These are phyloP conservation scores for Aureobasidium sp. DNA, from an alignment of 2,329 filamentous ascomycete species.

Conservation along the genomic window DNA sequence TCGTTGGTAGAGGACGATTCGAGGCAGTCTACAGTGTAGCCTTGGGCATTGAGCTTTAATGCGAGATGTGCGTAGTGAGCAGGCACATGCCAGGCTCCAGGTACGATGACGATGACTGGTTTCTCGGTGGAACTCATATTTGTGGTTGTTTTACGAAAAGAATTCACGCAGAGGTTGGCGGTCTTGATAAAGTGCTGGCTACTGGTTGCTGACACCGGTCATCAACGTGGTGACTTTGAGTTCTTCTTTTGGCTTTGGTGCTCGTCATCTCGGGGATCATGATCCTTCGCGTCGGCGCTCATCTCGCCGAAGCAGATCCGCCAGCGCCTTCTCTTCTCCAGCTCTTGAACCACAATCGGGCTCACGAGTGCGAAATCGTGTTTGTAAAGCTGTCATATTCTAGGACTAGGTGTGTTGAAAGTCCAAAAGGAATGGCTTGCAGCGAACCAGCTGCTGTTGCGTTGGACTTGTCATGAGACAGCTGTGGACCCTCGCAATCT, in stretches of 20 bases:
- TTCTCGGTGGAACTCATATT: not conserved
- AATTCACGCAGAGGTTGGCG: not conserved
- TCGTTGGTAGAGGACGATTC: not conserved
- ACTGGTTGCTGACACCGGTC: not conserved
- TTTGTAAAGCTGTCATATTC: not conserved
- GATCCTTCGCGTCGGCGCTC: not conserved
- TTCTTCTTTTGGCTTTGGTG: not conserved
- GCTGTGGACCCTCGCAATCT: not conserved
- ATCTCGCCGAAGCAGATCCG: slow-evolving; percentile 1
- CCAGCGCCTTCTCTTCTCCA: not conserved
- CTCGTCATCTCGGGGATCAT: not conserved
- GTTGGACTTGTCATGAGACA: not conserved
- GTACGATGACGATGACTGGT: slow-evolving; percentile 24
- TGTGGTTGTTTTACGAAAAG: not conserved
- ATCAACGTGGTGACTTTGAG: not conserved
- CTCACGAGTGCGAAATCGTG: not conserved
- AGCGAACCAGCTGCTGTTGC: not conserved
- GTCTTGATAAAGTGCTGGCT: not conserved
- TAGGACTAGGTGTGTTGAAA: not conserved
- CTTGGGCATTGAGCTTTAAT: slow-evolving; percentile 20
- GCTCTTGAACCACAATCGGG: too few species aligned
- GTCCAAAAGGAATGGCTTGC: not conserved
- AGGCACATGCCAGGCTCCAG: slow-evolving; percentile 25
- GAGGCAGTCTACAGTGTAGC: slow-evolving; percentile 20
- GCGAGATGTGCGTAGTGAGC: slow-evolving; percentile 20